Base-by-base conservation (phyloP, 768 basidiomycete species). In the Clavaria fumosa region DNA sequence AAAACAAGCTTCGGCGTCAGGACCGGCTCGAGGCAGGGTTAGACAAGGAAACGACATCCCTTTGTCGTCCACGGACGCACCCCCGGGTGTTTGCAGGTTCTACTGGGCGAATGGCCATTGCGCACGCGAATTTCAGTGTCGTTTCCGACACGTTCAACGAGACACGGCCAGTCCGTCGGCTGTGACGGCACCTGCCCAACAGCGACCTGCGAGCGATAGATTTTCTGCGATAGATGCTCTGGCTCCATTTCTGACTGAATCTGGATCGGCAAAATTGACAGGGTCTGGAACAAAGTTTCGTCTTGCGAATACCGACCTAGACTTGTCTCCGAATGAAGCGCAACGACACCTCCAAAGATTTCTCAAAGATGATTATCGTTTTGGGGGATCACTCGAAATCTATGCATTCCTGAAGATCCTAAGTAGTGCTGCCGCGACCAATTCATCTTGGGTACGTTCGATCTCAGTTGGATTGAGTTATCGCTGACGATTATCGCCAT, bases 21-120 rank as follows among this genome's bases (percentile, higher is more conserved):
- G 12, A 27, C 45, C 36, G 34, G 15, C 38, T 9, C 27, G 32
- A 33, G 31, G n/a, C 38, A 35, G 18, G 31, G 39, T 36, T 37
- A 37, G 35, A 31, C 38, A 34, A 17, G 26, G 12, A 31, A 31
- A 21, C 37, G 18, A 23, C 14, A 37, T 42, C 31, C 23, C 40
- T 41, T 31, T 40, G 40, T 39, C 46, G 21, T 20, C 17, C 15
- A 35, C 4, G 42, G 34, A 19, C 38, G 19, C 38, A 36, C 62
- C 64, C 3, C 42, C 20, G 15, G 67, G 67, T 2, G 52, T 58
- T 5, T 75, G 72, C 52, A 51, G 43, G 18, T 64, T 51, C 44
- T 75, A 54, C 46, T 74, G 68, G 69, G 50, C 56, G 1, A 51
- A 45, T 1, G 72, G 70, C 7, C 52, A 42, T 28, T 75, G 72